A percentile compares a stretch with the other conserved stretches of the same genome.
Evolutionary conservation across 495 filamentous ascomycete species (phyloP).

Genomic region (Talaromyces liani): DNA sequence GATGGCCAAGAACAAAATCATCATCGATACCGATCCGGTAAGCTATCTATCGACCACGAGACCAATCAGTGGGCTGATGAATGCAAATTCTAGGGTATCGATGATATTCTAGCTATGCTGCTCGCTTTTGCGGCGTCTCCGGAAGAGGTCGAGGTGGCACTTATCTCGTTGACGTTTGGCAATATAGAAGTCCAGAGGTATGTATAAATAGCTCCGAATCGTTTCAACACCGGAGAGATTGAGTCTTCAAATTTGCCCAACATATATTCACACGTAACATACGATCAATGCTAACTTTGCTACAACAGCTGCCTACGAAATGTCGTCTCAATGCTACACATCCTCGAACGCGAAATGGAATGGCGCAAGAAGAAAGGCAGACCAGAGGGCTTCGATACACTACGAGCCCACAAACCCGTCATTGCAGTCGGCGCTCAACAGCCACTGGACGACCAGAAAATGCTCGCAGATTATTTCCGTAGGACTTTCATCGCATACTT

Average conservation of each 20-base stretch:
- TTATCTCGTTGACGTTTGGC: conserved; percentile 88
- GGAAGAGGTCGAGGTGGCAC: conserved; percentile 78
- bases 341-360: conserved; percentile 79
- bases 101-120: conserved; percentile 82
- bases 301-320: conserved; percentile 71
- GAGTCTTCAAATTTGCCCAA: not conserved
- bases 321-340: conserved; percentile 83
- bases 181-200: conserved; percentile 80
- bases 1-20: conserved; percentile 46
- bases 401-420: conserved; percentile 65
- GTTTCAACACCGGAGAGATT: not conserved
- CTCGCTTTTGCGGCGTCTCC: conserved; percentile 76
- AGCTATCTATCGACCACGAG: conserved; percentile 5
- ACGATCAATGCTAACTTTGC: not conserved
- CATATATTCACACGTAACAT: not conserved
- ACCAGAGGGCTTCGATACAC: conserved; percentile 57
- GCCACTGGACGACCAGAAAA: conserved; percentile 72
- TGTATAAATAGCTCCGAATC: not conserved
- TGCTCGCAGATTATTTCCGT: conserved; percentile 93
- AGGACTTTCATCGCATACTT: conserved; percentile 20
- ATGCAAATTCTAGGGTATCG: conserved; percentile 56
- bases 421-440: conserved; percentile 81
- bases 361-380: conserved; percentile 67
- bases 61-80: not conserved
- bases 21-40: conserved; percentile 91